Evolutionary conservation across 2,329 filamentous ascomycete species (phyloP).

Genomic region (Drechslerella dactyloides): DNA sequence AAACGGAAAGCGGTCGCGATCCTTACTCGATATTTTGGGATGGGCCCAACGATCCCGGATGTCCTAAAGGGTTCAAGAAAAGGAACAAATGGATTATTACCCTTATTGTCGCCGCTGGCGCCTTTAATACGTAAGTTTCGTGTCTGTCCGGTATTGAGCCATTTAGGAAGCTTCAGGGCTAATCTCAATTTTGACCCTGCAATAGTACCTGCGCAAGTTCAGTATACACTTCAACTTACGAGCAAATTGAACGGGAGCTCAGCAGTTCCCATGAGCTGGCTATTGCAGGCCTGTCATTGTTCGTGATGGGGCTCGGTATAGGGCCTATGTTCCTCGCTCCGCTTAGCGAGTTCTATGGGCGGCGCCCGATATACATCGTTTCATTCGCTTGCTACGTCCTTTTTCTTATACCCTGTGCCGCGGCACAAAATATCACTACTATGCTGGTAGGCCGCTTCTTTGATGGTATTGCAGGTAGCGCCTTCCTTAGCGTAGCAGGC

Average conservation of each 20-base stretch:
- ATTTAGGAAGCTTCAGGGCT: neutral
- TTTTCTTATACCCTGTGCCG: slow-evolving; percentile 80
- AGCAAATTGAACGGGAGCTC: slow-evolving; percentile 77
- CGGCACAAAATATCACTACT: slow-evolving; percentile 80
- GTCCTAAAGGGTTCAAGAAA: slow-evolving; percentile 72
- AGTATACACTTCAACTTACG: slow-evolving; percentile 85
- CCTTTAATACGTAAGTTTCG: slow-evolving; percentile 83
- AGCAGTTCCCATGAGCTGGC: slow-evolving; percentile 72
- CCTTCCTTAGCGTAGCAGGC: slow-evolving; percentile 76
- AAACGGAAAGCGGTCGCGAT: slow-evolving; percentile 56
- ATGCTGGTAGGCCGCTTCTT: slow-evolving; percentile 81
- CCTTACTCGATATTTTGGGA: slow-evolving; percentile 77
- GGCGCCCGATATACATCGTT: slow-evolving; percentile 77
- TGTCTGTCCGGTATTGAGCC: no score
- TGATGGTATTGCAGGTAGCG: slow-evolving; percentile 72
- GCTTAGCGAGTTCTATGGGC: slow-evolving; percentile 75
- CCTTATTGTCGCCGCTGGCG: slow-evolving; percentile 73
- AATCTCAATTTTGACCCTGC: no score
- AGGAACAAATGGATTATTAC: slow-evolving; percentile 81
- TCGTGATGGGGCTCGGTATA: slow-evolving; percentile 74
- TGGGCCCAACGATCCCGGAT: slow-evolving; percentile 72
- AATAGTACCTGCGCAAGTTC: slow-evolving; percentile 85
- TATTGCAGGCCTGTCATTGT: slow-evolving; percentile 80
- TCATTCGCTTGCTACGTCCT: slow-evolving; percentile 77
- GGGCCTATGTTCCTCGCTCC: slow-evolving; percentile 66